A percentile compares a stretch with the other conserved stretches of the same genome.
phyloP scores from a whole-genome alignment of 2,329 filamentous ascomycete genomes.

The Cladosporium sp. region DNA sequence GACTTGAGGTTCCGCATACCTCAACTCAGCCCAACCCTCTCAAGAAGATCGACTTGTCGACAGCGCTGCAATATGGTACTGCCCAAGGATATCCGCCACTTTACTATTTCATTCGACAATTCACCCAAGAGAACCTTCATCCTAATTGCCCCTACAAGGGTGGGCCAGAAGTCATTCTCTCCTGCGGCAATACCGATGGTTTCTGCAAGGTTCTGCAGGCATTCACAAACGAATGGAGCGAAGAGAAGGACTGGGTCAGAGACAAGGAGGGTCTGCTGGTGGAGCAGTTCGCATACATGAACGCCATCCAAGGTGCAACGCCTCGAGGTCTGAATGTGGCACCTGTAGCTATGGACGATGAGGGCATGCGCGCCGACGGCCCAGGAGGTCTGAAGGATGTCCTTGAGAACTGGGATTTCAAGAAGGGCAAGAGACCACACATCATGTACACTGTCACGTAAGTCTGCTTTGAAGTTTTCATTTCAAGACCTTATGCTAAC shows the following conservation, averaged over 20 bases:
- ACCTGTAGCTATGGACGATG: constrained; percentile 69
- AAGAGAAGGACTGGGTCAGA: constrained; percentile 60
- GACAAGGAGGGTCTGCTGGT: constrained; percentile 73
- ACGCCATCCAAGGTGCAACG: constrained; percentile 61
- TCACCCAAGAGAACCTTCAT: constrained; percentile 71
- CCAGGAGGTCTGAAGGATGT: constrained; percentile 72
- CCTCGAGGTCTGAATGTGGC: constrained; percentile 70
- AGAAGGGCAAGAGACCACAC: constrained; percentile 71
- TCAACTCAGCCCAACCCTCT: constrained; percentile 54
- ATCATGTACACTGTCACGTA: constrained; percentile 87
- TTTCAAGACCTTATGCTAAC: constrained; percentile 14
- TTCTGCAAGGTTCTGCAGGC: constrained; percentile 73
- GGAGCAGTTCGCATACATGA: constrained; percentile 79
- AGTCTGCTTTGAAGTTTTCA: constrained; percentile 38
- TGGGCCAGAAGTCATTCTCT: constrained; percentile 74
- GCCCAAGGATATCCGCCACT: constrained; percentile 77
- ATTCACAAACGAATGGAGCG: constrained; percentile 71
- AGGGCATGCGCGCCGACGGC: constrained; percentile 74
- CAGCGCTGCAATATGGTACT: constrained; percentile 83
- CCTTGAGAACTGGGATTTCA: constrained; percentile 74
- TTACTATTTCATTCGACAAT: constrained; percentile 72
- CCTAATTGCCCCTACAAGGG: constrained; percentile 74
- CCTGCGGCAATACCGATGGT: constrained; percentile 80
- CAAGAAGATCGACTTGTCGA: constrained; percentile 73
- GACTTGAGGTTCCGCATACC: constrained; percentile 67